Conservation (phyloP, 2,329 filamentous ascomycete species). For the Lasiodiplodia gonubiensis region DNA sequence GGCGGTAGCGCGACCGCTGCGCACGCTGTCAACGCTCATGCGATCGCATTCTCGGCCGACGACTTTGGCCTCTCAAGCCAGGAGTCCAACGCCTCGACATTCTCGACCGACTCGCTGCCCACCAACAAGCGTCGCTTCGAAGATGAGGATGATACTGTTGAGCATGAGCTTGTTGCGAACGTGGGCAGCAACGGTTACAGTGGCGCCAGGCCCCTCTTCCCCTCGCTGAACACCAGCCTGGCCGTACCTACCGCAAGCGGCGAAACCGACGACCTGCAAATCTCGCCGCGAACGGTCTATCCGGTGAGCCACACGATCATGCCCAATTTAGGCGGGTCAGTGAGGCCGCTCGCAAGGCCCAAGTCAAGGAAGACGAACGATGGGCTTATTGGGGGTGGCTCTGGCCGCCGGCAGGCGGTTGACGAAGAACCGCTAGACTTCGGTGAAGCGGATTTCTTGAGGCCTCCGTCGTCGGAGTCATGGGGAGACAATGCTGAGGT, state of each 20-base stretch:
- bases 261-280: slow-evolving; percentile 43
- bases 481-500: slow-evolving; percentile 37
- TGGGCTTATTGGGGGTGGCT: slow-evolving; percentile 32
- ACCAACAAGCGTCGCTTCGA: slow-evolving; percentile 50
- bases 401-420: slow-evolving; percentile 38
- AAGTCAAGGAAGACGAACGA: slow-evolving; percentile 43
- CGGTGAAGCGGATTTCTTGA: slow-evolving; percentile 69
- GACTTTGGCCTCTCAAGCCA: slow-evolving; percentile 44
- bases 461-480: slow-evolving; percentile 37
- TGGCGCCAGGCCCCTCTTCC: not conserved
- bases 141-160: slow-evolving; percentile 40
- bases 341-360: slow-evolving; percentile 42
- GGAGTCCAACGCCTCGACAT: slow-evolving; percentile 37
- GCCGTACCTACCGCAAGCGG: slow-evolving; percentile 30
- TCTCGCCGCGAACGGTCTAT: slow-evolving; percentile 39
- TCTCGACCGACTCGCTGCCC: slow-evolving; percentile 37
- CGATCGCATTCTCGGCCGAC: slow-evolving; percentile 37
- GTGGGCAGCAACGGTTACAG: slow-evolving; percentile 34
- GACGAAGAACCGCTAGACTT: slow-evolving; percentile 57
- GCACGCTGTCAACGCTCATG: slow-evolving; percentile 11
- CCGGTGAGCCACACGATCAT: slow-evolving; percentile 31
- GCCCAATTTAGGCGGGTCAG: slow-evolving; percentile 19
- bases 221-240: slow-evolving; percentile 34
- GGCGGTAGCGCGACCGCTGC: slow-evolving; percentile 40
- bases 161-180: not conserved